Evolutionary conservation across 495 filamentous ascomycete genomes (phyloP).

Genomic region (Daldinia concentrica): DNA sequence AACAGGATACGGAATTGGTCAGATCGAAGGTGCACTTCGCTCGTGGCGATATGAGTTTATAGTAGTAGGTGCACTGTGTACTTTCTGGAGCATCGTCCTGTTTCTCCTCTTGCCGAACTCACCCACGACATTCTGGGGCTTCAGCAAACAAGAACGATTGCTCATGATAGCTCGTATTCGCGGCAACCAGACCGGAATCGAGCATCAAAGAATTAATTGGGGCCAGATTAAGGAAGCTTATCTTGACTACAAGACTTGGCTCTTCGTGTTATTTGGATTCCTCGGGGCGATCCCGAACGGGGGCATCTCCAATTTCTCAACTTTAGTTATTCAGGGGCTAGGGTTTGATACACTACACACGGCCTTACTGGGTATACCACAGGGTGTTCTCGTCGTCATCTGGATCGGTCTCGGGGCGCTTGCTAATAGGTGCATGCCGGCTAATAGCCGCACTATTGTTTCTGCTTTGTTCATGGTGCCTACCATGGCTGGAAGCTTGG

Average conservation of each 20-base stretch:
- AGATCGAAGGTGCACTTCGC: conserved; percentile 22
- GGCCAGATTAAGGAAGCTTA: conserved; percentile 15
- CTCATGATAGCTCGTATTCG: conserved; percentile 26
- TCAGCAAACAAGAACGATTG: conserved; percentile 20
- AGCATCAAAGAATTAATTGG: conserved; percentile 14
- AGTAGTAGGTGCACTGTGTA: conserved; percentile 35
- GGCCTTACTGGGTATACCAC: conserved; percentile 16
- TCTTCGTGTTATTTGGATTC: conserved; percentile 12
- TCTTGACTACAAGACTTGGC: conserved; percentile 17
- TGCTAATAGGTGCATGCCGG: conserved; percentile 11
- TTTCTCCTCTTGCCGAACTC: conserved; percentile 35
- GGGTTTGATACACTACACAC: conserved; percentile 12
- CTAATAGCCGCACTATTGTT: conserved; percentile 11
- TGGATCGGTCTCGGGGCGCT: conserved; percentile 3
- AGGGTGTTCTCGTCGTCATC: neutral
- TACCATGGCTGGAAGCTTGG: conserved; percentile 12
- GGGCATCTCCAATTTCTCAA: conserved; percentile 14
- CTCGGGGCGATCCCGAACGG: conserved; percentile 12
- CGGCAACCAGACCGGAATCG: conserved; percentile 23
- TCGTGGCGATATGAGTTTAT: conserved; percentile 36
- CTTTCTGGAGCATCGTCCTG: conserved; percentile 24
- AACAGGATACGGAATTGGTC: neutral
- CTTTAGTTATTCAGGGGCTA: conserved; percentile 14
- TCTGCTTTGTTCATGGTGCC: conserved; percentile 19
- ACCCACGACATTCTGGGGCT: conserved; percentile 21